Conservation (phyloP, 2,329 filamentous ascomycete genomes). For the Dryadomyces quercivorus region DNA sequence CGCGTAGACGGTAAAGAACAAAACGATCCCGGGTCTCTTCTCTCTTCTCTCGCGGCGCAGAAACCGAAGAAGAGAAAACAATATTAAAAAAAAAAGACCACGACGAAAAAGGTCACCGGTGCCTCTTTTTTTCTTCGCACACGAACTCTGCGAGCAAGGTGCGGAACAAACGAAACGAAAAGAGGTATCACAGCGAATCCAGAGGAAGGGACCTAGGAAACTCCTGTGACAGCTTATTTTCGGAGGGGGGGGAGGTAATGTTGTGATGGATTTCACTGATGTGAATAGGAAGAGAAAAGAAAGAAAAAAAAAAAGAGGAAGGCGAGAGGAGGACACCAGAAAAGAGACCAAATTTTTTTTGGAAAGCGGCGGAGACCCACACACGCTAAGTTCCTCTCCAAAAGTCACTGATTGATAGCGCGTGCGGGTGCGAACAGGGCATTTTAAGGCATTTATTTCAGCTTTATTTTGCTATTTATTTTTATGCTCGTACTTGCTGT, state of each 20-base stretch:
- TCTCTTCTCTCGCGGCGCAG: not conserved
- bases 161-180: not conserved
- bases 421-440: constrained; percentile 2
- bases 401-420: not conserved
- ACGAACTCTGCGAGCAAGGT: not conserved
- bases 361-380: not conserved
- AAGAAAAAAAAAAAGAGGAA: not conserved
- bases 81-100: not conserved
- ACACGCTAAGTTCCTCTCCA: not conserved
- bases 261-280: constrained; percentile 3
- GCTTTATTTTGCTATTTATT: too few relatives aligned
- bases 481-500: too few relatives aligned
- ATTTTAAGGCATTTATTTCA: not conserved
- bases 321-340: not conserved
- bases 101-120: not conserved
- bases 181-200: not conserved
- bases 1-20: not conserved
- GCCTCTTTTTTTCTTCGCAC: not conserved
- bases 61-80: not conserved
- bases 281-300: not conserved
- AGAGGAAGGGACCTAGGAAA: not conserved
- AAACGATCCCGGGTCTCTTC: not conserved
- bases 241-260: not conserved
- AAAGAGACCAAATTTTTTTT: constrained; percentile 1
- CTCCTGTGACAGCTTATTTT: constrained; percentile 2